Conservation (phyloP, 805 yeast genomes). For the Groenewaldozyma tartarivorans region DNA sequence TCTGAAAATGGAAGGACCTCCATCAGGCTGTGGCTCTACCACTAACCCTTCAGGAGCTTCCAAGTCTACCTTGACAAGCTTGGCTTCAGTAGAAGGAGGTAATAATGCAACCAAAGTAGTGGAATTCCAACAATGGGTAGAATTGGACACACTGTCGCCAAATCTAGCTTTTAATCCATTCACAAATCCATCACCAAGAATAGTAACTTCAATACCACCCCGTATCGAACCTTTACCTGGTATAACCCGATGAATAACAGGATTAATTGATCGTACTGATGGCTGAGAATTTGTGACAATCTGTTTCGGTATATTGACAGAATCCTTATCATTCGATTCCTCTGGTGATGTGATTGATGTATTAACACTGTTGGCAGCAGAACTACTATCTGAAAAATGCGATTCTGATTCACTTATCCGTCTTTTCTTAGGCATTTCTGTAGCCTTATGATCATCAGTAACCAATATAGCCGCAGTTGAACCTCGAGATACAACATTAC, state of each 20-base stretch:
- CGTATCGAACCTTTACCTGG: constrained; percentile 93
- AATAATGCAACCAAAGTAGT: constrained; percentile 86
- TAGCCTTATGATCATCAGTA: constrained; percentile 83
- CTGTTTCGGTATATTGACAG: not conserved
- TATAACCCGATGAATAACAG: constrained; percentile 72
- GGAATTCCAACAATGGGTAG: constrained; percentile 95
- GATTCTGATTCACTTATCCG: not conserved
- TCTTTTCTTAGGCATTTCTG: constrained; percentile 17
- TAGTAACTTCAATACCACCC: constrained; percentile 92
- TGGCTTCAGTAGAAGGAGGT: constrained; percentile 85
- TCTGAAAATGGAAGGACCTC: constrained; percentile 60
- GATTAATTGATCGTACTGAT: constrained; percentile 28
- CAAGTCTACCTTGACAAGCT: constrained; percentile 87
- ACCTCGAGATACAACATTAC: constrained; percentile 60
- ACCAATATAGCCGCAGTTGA: constrained; percentile 73
- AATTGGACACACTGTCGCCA: constrained; percentile 45
- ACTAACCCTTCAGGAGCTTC: constrained; percentile 21
- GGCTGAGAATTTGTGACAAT: not conserved
- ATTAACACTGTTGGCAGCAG: constrained; percentile 6
- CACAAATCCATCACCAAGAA: constrained; percentile 78
- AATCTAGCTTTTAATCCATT: constrained; percentile 79
- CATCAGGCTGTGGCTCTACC: constrained; percentile 22
- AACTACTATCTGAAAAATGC: constrained; percentile 8
- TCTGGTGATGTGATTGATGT: not conserved
- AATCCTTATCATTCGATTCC: not conserved